Conservation (phyloP, 257 asterid species). For the Gardenia jasminoides region DNA sequence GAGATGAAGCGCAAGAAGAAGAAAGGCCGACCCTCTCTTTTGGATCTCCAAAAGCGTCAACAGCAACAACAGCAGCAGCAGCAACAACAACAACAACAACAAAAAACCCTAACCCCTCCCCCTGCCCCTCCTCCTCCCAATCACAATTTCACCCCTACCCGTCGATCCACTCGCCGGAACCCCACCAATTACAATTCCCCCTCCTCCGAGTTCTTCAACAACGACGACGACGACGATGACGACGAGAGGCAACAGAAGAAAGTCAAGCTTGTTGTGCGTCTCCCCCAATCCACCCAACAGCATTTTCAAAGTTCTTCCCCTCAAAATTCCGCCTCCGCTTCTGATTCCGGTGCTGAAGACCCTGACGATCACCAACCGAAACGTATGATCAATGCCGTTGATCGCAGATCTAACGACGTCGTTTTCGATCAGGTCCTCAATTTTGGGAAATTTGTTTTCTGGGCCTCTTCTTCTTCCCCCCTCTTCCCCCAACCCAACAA, state of each 20-base stretch:
- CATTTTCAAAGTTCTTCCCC: slow-evolving; percentile 27
- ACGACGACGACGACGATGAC: slow-evolving; percentile 57
- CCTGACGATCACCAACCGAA: slow-evolving; percentile 45
- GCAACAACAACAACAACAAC: background rate
- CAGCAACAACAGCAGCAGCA: background rate
- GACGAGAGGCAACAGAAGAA: slow-evolving; percentile 87
- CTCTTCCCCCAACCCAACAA: too few relatives aligned
- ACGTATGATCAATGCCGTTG: slow-evolving; percentile 51
- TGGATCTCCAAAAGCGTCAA: slow-evolving; percentile 35
- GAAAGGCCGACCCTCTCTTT: slow-evolving; percentile 73
- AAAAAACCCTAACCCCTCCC: slow-evolving; percentile 32
- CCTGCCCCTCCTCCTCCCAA: slow-evolving; percentile 31
- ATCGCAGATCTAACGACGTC: slow-evolving; percentile 70
- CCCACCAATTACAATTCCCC: slow-evolving; percentile 38
- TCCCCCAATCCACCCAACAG: slow-evolving; percentile 57
- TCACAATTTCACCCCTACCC: slow-evolving; percentile 41
- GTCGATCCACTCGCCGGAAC: slow-evolving; percentile 39
- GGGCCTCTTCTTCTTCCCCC: too few relatives aligned
- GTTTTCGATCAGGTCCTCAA: slow-evolving; percentile 49
- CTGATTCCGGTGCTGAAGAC: slow-evolving; percentile 50
- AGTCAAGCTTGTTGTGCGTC: slow-evolving; percentile 78
- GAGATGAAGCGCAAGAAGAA: slow-evolving; percentile 74
- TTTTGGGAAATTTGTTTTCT: background rate
- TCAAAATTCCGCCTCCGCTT: slow-evolving; percentile 29
- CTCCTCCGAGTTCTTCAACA: slow-evolving; percentile 21